phyloP scores from a whole-genome alignment of 2,329 filamentous ascomycete genomes.

The Emydomyces testavorans region DNA sequence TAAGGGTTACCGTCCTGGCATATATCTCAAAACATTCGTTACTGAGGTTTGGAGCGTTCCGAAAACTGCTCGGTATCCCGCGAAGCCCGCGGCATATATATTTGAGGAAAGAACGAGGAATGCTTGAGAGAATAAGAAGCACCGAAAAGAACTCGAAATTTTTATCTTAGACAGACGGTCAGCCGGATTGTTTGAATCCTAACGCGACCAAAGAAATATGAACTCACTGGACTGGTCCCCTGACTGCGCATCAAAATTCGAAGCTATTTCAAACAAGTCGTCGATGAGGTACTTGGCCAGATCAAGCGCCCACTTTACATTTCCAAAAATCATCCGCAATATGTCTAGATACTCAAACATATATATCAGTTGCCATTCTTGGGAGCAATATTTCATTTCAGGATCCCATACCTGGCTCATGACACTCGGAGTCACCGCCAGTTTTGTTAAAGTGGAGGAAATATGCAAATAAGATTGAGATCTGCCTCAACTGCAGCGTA shows the following conservation, averaged over 20 bases:
- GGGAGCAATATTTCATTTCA: neutral
- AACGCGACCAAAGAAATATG: no score
- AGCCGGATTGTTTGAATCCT: slow-evolving; percentile 8
- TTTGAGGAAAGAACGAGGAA: slow-evolving; percentile 60
- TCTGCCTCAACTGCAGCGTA: slow-evolving; percentile 62
- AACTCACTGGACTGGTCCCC: slow-evolving; percentile 9
- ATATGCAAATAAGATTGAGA: slow-evolving; percentile 51
- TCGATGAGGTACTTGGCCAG: slow-evolving; percentile 47
- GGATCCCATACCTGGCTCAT: slow-evolving; percentile 47
- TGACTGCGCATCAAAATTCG: slow-evolving; percentile 31
- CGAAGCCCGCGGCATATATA: slow-evolving; percentile 54
- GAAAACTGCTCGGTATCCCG: slow-evolving; percentile 41
- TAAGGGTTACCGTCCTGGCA: slow-evolving; percentile 44
- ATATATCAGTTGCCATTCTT: neutral
- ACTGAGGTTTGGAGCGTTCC: slow-evolving; percentile 31
- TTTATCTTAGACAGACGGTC: slow-evolving; percentile 1
- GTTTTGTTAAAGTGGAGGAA: slow-evolving; percentile 54
- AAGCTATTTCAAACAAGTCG: slow-evolving; percentile 39
- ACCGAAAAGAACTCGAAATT: slow-evolving; percentile 25
- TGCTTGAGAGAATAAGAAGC: slow-evolving; percentile 58
- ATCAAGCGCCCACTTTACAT: slow-evolving; percentile 67
- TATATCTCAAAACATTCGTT: slow-evolving; percentile 36
- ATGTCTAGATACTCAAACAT: slow-evolving; percentile 47
- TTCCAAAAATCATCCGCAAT: slow-evolving; percentile 59
- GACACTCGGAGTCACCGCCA: slow-evolving; percentile 30